These are phyloP conservation scores for Dactylellina cionopaga DNA, from an alignment of 2,329 filamentous ascomycete species.

Conservation along the genomic window DNA sequence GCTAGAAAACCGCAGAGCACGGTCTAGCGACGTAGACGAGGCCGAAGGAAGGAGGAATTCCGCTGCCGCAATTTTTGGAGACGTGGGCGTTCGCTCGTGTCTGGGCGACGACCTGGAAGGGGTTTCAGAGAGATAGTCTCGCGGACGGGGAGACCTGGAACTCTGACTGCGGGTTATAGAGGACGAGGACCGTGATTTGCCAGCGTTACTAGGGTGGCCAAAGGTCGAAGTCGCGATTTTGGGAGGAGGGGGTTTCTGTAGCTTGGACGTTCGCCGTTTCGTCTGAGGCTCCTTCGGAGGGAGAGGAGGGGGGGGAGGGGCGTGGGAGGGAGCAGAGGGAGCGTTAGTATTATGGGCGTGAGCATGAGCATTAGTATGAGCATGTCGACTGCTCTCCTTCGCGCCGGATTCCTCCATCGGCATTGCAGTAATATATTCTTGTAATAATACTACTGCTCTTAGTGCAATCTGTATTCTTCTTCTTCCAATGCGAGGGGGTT, in stretches of 20 bases:
- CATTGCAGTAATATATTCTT: conserved; percentile 26
- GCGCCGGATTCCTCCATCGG: conserved; percentile 52
- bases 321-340: conserved; percentile 27
- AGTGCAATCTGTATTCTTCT: neutral
- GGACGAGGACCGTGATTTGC: conserved; percentile 48
- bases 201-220: conserved; percentile 45
- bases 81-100: conserved; percentile 50
- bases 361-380: too few species aligned
- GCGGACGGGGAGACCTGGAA: conserved; percentile 40
- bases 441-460: conserved; percentile 7
- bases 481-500: conserved; percentile 31
- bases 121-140: conserved; percentile 50
- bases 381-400: conserved; percentile 33
- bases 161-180: conserved; percentile 51
- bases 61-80: conserved; percentile 32
- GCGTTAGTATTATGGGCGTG: neutral
- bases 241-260: conserved; percentile 47
- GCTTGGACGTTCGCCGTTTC: conserved; percentile 43
- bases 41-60: conserved; percentile 18
- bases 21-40: conserved; percentile 48
- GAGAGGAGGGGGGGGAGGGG: conserved; percentile 37
- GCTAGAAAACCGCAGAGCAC: conserved; percentile 44
- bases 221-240: conserved; percentile 42
- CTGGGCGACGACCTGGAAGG: conserved; percentile 37
- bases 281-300: conserved; percentile 30